These are phyloP conservation scores for Saccharomycopsis microspora DNA, from an alignment of 805 yeast species.

Conservation along the genomic window DNA sequence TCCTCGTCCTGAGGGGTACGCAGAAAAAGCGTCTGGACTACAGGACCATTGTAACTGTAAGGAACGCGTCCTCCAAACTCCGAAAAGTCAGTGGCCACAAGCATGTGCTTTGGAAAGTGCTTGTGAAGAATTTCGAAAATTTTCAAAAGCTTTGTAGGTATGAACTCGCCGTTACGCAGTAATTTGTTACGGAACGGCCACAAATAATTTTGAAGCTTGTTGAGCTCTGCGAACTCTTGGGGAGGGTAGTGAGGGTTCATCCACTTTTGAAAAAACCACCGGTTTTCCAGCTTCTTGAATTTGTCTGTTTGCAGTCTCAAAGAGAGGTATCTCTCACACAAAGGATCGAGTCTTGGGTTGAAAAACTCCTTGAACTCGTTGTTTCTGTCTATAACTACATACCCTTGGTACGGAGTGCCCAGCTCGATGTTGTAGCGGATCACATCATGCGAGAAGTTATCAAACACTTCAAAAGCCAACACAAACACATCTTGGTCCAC, in stretches of 20 bases:
- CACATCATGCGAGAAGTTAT: conserved; percentile 75
- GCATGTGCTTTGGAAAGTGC: conserved; percentile 64
- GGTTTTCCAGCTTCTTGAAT: conserved; percentile 16
- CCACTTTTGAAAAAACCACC: conserved; percentile 18
- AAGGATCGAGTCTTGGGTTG: conserved; percentile 46
- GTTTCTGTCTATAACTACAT: conserved; percentile 57
- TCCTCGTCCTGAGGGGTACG: not conserved
- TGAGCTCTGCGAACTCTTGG: conserved; percentile 33
- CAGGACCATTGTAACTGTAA: conserved; percentile 16
- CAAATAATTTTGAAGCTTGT: conserved; percentile 35
- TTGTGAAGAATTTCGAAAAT: conserved; percentile 51
- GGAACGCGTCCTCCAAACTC: conserved; percentile 26
- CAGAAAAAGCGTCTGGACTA: conserved; percentile 15
- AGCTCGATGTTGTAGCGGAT: conserved; percentile 62
- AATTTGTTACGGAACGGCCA: conserved; percentile 59
- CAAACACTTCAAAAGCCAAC: conserved; percentile 74
- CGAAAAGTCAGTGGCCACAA: conserved; percentile 64
- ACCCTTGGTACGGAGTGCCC: conserved; percentile 63
- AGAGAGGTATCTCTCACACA: conserved; percentile 43
- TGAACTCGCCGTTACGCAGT: conserved; percentile 55
- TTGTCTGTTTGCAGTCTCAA: conserved; percentile 37
- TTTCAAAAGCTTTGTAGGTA: conserved; percentile 67
- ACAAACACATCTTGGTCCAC: conserved; percentile 63
- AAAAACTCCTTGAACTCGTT: conserved; percentile 72
- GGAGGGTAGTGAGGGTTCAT: conserved; percentile 43